These are phyloP conservation scores for Hippophae gyantsensis DNA, from an alignment of 306 rosid species.

Conservation along the genomic window DNA sequence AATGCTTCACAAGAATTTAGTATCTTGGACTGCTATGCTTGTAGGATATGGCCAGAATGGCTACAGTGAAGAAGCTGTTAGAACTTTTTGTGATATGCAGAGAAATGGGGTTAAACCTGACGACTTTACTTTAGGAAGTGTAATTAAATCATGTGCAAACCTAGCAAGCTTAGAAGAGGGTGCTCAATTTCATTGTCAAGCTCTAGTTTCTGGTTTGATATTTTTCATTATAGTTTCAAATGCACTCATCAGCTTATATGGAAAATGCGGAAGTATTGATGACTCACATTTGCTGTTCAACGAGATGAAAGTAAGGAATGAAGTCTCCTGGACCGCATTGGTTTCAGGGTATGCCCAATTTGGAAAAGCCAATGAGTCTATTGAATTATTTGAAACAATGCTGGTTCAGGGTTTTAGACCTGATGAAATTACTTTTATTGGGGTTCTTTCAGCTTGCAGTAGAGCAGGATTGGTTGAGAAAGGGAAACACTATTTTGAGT, in stretches of 20 bases:
- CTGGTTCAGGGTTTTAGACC: slow-evolving; percentile 50
- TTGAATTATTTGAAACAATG: slow-evolving; percentile 63
- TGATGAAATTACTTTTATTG: slow-evolving; percentile 78
- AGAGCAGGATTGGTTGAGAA: slow-evolving; percentile 83
- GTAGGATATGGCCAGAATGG: slow-evolving; percentile 96
- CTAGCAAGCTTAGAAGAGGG: slow-evolving; percentile 96
- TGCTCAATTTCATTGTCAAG: slow-evolving; percentile 73
- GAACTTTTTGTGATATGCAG: slow-evolving; percentile 70
- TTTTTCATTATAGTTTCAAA: slow-evolving; percentile 64
- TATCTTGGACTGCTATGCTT: slow-evolving; percentile 83
- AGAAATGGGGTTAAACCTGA: slow-evolving; percentile 67
- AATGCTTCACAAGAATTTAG: slow-evolving; percentile 67
- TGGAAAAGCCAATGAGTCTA: slow-evolving; percentile 71
- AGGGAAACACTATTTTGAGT: slow-evolving; percentile 53
- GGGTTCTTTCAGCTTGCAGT: slow-evolving; percentile 91
- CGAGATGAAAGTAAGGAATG: slow-evolving; percentile 61
- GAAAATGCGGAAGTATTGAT: slow-evolving; percentile 78
- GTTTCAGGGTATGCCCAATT: slow-evolving; percentile 75
- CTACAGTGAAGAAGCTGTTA: slow-evolving; percentile 73
- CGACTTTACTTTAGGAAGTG: slow-evolving; percentile 77
- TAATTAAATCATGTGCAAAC: slow-evolving; percentile 83
- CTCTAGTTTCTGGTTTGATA: slow-evolving; percentile 65
- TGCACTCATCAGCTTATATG: slow-evolving; percentile 73
- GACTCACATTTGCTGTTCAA: slow-evolving; percentile 50
- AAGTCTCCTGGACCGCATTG: slow-evolving; percentile 91